These are phyloP conservation scores for Pilobolus umbonatus DNA, from an alignment of 192 early-diverging fungal genomes.

Conservation along the genomic window DNA sequence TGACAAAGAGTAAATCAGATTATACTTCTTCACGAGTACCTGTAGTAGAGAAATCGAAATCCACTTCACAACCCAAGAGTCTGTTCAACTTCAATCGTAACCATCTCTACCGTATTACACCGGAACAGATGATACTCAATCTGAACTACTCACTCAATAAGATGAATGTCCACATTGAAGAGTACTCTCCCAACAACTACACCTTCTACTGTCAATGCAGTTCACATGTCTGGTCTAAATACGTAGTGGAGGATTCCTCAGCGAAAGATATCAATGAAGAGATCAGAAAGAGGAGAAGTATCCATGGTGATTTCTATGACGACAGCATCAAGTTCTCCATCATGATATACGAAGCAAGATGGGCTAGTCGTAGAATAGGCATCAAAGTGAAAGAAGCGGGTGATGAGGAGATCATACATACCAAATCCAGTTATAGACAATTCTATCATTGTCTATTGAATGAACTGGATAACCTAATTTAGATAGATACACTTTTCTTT, in stretches of 20 bases:
- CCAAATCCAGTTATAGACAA: too few species aligned
- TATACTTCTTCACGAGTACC: too few species aligned
- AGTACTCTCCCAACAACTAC: background rate
- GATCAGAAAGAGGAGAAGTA: background rate
- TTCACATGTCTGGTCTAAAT: conserved; percentile 3
- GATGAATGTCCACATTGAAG: background rate
- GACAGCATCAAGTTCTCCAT: conserved; percentile 10
- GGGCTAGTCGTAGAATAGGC: conserved; percentile 17
- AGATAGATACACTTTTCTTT: too few species aligned
- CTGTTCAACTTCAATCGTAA: conserved; percentile 18
- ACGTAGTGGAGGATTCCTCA: background rate
- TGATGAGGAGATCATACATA: too few species aligned
- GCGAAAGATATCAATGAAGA: background rate
- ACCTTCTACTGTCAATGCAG: background rate
- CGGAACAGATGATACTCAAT: conserved; percentile 7
- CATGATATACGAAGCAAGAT: conserved; percentile 22
- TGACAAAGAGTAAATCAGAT: too few species aligned
- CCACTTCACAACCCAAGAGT: conserved; percentile 2
- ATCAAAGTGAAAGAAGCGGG: conserved; percentile 27
- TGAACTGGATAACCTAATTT: too few species aligned
- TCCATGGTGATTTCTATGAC: too few species aligned
- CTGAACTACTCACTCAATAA: background rate
- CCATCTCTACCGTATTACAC: conserved; percentile 12
- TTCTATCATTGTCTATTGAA: too few species aligned
- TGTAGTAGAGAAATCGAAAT: background rate